Conservation (phyloP, 306 rosid genomes). For the Prinsepia uniflora region DNA sequence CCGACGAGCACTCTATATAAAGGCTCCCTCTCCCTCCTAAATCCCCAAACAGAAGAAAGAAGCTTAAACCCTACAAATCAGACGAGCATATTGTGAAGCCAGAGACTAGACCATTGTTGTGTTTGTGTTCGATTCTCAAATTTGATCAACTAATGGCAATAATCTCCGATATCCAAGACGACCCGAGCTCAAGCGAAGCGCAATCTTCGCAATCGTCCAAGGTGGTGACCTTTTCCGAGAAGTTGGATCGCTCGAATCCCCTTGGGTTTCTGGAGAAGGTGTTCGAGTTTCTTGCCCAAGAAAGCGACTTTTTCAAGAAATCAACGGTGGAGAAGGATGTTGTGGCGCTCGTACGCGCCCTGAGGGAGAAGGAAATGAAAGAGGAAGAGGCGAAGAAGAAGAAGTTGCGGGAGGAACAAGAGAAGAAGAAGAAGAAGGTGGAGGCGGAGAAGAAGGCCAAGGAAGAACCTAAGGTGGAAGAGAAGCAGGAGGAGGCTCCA, state of each 20-base stretch:
- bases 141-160: constrained; percentile 51
- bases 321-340: constrained; percentile 48
- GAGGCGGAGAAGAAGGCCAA: constrained; percentile 11
- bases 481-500: constrained; percentile 23
- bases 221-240: constrained; percentile 38
- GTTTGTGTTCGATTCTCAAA: background rate
- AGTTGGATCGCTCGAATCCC: constrained; percentile 61
- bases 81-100: background rate
- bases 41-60: too few species aligned
- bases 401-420: constrained; percentile 23
- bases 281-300: constrained; percentile 47
- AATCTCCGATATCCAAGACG: constrained; percentile 60
- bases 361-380: constrained; percentile 36
- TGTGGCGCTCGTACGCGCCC: constrained; percentile 29
- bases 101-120: background rate
- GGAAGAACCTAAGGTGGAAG: constrained; percentile 17
- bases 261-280: constrained; percentile 47
- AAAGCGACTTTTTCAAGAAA: constrained; percentile 44
- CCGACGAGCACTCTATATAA: background rate
- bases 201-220: constrained; percentile 25
- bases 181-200: constrained; percentile 16
- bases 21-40: background rate
- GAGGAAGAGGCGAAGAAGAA: constrained; percentile 28
- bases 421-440: constrained; percentile 22
- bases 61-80: constrained; percentile 9